A percentile compares a stretch with the other conserved stretches of the same genome.
These are phyloP conservation scores for Candida multigemmis DNA, from an alignment of 805 yeast species.

Conservation along the genomic window DNA sequence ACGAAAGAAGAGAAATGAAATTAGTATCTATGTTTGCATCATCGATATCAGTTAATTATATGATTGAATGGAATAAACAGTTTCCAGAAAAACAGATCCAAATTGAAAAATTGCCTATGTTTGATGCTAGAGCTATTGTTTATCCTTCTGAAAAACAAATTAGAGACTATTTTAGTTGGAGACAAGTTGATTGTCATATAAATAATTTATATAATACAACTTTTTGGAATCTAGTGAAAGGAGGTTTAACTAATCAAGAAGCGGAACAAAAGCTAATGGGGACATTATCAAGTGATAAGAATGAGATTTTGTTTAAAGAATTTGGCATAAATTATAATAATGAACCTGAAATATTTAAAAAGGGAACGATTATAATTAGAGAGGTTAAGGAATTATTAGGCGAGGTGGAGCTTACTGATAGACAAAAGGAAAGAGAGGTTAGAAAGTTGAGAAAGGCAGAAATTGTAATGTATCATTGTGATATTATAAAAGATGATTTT, in stretches of 20 bases:
- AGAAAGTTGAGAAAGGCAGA: constrained; percentile 41
- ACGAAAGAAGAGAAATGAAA: constrained; percentile 78
- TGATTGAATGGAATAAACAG: constrained; percentile 52
- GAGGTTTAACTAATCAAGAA: constrained; percentile 60
- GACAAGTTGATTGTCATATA: constrained; percentile 95
- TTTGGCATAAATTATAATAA: constrained; percentile 86
- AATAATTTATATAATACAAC: constrained; percentile 89
- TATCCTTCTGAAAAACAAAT: constrained; percentile 60
- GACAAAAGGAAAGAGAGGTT: constrained; percentile 43
- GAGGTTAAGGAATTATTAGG: constrained; percentile 20
- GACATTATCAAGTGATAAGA: constrained; percentile 74
- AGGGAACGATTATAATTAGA: constrained; percentile 64
- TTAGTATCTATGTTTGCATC: constrained; percentile 76
- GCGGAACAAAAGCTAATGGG: constrained; percentile 76
- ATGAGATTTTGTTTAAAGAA: constrained; percentile 71
- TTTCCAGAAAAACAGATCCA: constrained; percentile 45
- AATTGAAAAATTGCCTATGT: constrained; percentile 60
- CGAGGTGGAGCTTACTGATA: constrained; percentile 14
- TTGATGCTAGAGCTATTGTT: constrained; percentile 83
- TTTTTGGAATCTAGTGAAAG: constrained; percentile 76
- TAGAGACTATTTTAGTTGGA: constrained; percentile 85
- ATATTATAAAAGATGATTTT: constrained; percentile 54
- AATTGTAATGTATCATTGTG: constrained; percentile 42
- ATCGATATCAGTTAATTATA: constrained; percentile 70
- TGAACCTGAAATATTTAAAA: constrained; percentile 80